Percentiles rank a stretch among this genome's conserved stretches.
phyloP scores from a whole-genome alignment of 169 alveolate species.

The Babesia bigemina region DNA sequence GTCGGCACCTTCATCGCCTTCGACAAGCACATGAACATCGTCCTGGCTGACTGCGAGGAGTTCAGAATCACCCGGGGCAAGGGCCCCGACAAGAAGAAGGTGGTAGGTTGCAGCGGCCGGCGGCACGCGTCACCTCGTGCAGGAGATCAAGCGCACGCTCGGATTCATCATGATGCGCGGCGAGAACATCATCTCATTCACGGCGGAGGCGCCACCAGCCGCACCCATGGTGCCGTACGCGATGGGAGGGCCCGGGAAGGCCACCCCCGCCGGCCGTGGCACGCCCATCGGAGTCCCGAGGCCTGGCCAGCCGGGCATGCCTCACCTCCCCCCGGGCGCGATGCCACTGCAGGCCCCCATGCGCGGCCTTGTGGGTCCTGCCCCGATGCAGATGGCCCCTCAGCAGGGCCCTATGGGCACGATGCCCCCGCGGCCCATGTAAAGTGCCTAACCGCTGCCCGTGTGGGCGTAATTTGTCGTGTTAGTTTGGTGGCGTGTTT shows the following conservation, averaged over 20 bases:
- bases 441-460: neutral
- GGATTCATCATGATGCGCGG: conserved; percentile 97
- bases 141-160: conserved; percentile 93
- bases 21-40: conserved; percentile 97
- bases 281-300: conserved; percentile 58
- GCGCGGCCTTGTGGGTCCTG: conserved; percentile 73
- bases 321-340: conserved; percentile 42
- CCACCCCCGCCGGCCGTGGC: conserved; percentile 77
- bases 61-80: conserved; percentile 88
- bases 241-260: conserved; percentile 77
- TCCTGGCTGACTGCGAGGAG: conserved; percentile 97
- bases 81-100: conserved; percentile 55
- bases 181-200: conserved; percentile 94
- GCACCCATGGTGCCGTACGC: conserved; percentile 61
- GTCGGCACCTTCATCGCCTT: conserved; percentile 98
- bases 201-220: conserved; percentile 97
- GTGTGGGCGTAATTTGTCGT: neutral
- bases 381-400: conserved; percentile 70
- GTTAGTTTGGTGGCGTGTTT: neutral
- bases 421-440: conserved; percentile 68
- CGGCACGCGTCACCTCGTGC: neutral
- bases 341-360: conserved; percentile 68
- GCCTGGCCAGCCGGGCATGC: conserved; percentile 59
- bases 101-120: conserved; percentile 27
- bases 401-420: conserved; percentile 52